These are phyloP conservation scores for Neostapfia colusana DNA, from an alignment of 176 grass and related monocot species.

Conservation along the genomic window DNA sequence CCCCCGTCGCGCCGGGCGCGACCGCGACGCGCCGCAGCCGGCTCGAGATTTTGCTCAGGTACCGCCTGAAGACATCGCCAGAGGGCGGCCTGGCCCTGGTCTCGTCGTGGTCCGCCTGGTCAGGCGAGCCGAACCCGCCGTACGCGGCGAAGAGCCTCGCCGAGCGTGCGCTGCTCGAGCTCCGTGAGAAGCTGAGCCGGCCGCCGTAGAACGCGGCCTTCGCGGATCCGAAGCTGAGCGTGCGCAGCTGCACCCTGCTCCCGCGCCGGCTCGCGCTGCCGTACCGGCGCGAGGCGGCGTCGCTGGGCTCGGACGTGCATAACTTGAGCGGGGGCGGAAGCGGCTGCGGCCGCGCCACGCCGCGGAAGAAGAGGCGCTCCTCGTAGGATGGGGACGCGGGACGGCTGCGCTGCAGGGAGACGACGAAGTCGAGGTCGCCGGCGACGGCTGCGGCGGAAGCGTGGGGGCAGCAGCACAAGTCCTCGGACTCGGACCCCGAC, in stretches of 20 bases:
- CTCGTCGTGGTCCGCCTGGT: constrained; percentile 9
- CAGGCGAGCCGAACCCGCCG: constrained; percentile 35
- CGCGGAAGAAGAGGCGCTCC: constrained; percentile 51
- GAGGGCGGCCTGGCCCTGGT: constrained; percentile 2
- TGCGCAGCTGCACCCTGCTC: constrained; percentile 41
- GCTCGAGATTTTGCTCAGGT: constrained; percentile 80
- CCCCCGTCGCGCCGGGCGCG: neutral
- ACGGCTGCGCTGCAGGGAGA: constrained; percentile 48
- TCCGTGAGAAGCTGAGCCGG: constrained; percentile 61
- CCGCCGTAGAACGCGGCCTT: constrained; percentile 62
- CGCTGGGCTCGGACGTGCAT: constrained; percentile 38
- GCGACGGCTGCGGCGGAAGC: neutral
- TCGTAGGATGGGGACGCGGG: constrained; percentile 48
- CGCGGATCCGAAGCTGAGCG: constrained; percentile 60
- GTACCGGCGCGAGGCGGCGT: constrained; percentile 7
- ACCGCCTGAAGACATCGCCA: constrained; percentile 55
- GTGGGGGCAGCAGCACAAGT: neutral
- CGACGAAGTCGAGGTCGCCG: constrained; percentile 47
- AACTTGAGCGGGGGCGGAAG: constrained; percentile 14
- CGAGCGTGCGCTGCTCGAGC: constrained; percentile 34
- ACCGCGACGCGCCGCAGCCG: constrained; percentile 46
- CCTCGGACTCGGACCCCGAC: constrained; percentile 53
- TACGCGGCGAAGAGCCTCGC: constrained; percentile 40
- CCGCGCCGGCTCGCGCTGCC: constrained; percentile 33
- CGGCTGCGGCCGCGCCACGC: neutral